Evolutionary conservation across 305 asterid species (phyloP).

Genomic region (Coffea humblotiana): DNA sequence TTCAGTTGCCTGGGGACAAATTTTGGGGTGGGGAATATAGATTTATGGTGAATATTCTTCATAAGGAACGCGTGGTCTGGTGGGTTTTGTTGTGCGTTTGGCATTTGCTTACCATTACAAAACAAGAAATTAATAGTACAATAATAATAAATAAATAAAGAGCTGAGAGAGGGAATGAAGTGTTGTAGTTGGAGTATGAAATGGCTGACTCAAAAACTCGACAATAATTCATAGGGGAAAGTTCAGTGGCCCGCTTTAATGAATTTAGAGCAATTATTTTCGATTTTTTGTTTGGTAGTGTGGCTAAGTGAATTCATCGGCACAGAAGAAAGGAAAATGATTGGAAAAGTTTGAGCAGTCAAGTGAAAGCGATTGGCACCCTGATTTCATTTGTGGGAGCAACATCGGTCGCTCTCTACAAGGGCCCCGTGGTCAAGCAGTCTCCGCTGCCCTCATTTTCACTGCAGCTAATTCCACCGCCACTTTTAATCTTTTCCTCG

Average conservation of each 20-base stretch:
- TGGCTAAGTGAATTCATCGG: neutral
- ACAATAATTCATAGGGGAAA: neutral
- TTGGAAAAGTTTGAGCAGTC: constrained; percentile 48
- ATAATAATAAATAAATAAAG: too few relatives aligned
- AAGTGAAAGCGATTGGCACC: constrained; percentile 56
- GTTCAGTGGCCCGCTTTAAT: neutral
- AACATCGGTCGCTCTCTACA: constrained; percentile 49
- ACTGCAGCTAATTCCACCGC: constrained; percentile 11
- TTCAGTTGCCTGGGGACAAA: neutral
- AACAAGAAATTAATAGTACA: too few relatives aligned
- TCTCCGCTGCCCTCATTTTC: constrained; percentile 31
- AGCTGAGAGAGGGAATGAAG: too few relatives aligned
- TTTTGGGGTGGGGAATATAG: neutral
- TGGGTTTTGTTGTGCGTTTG: too few relatives aligned
- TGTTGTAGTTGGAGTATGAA: too few relatives aligned
- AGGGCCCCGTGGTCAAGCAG: constrained; percentile 52
- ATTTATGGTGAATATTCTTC: neutral
- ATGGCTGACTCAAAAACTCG: too few relatives aligned
- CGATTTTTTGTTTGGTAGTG: neutral
- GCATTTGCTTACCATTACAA: too few relatives aligned
- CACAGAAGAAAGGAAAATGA: constrained; percentile 47
- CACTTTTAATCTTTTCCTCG: constrained; percentile 57
- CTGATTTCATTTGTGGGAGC: constrained; percentile 60
- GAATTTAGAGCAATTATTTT: too few relatives aligned
- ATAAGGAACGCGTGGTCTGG: neutral